Conservation (phyloP, 176 grass and related monocot genomes). For the Cenchrus americanus region DNA sequence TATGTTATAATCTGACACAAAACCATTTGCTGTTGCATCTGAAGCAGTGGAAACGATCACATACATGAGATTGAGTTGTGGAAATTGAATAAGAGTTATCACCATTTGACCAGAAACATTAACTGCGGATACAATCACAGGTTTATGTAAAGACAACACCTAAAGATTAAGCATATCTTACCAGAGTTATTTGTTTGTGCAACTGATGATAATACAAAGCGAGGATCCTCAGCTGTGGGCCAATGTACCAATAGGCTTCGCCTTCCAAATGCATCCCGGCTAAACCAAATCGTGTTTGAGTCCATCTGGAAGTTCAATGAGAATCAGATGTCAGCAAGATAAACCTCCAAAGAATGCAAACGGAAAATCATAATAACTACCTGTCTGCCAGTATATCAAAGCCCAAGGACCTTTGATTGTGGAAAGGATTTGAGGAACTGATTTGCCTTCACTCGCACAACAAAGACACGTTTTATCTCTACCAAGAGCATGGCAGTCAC, state of each 20-base stretch:
- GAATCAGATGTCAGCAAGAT: conserved; percentile 24
- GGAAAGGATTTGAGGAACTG: conserved; percentile 69
- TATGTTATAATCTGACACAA: conserved; percentile 47
- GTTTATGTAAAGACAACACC: neutral
- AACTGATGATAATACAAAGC: conserved; percentile 82
- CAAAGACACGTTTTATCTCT: conserved; percentile 44
- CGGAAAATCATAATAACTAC: conserved; percentile 38
- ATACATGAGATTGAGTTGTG: conserved; percentile 22
- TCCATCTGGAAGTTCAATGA: conserved; percentile 54
- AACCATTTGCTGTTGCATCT: conserved; percentile 43
- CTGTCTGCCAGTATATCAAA: conserved; percentile 95
- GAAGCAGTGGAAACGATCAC: conserved; percentile 29
- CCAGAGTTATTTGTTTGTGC: conserved; percentile 50
- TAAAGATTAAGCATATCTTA: conserved; percentile 39
- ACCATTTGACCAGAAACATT: conserved; percentile 19
- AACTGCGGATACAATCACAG: neutral
- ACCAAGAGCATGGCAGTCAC: conserved; percentile 38
- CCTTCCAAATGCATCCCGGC: conserved; percentile 85
- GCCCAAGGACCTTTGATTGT: conserved; percentile 86
- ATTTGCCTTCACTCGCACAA: conserved; percentile 32
- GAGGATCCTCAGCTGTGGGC: conserved; percentile 69
- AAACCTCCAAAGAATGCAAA: conserved; percentile 17
- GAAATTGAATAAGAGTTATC: conserved; percentile 10
- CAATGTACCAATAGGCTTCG: conserved; percentile 90
- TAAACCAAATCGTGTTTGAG: conserved; percentile 77